Base-by-base conservation (phyloP, 768 basidiomycete genomes). In the Phaeotremella fagi region DNA sequence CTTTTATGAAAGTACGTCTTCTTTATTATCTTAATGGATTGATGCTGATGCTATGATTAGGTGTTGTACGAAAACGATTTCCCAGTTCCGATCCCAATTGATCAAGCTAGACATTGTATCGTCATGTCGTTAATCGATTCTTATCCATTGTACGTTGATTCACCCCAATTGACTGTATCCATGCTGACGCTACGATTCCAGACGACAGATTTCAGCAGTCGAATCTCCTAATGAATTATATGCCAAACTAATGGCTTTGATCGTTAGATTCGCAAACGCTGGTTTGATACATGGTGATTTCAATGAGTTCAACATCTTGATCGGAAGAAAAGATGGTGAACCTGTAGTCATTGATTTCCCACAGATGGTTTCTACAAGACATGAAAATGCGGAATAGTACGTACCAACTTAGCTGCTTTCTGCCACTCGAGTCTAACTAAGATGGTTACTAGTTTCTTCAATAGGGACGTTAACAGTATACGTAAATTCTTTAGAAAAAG, bases 241-340 rank as follows among this genome's bases (percentile, higher is more conserved):
- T 75, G 91, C 91, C 0, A 77, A 79, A 16, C 78, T 98, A 41
- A 98, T 98, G 95, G 89, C 90, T 72, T 78, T 97, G 55, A 90
- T 98, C 70, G 90, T 97, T 52, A 88, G 90, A 48, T 86, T 98
- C 66, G 92, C 94, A 4, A 84, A 82, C 31, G 83, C 87, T 15
- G 95, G 95, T 4, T 81, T 99, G n/a, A 98, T 99, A 47, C 95
- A 99, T 67, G 92, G 95, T 36, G 95, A 99, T 66, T 99, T 88
- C 77, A 99, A 99, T 76, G 95, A 99, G 71, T 99, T 98, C 79
- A 98, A 99, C 74, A 91, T 99, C 61, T 83, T 99, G 57, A 90
- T 99, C 63, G 82, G 82, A 31, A 82, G 87, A 42, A 84, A 85
- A 48, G 78, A 75, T 41, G 81, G 81, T 5, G 84, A 89, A 64